These are phyloP conservation scores for Aspergillus sp. DNA, from an alignment of 2,329 filamentous ascomycete species.

Conservation along the genomic window DNA sequence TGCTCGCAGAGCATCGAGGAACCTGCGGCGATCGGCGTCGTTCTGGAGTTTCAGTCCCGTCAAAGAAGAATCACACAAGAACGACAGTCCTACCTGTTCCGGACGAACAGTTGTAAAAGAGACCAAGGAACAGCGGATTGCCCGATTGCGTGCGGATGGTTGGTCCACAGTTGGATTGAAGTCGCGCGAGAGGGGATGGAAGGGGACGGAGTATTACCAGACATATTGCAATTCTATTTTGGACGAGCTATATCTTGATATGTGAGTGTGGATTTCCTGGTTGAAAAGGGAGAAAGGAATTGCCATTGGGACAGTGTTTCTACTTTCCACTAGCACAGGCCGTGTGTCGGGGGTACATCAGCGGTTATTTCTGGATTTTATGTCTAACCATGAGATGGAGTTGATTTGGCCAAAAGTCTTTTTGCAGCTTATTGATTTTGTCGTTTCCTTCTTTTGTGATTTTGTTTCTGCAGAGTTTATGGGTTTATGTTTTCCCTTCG, in stretches of 20 bases:
- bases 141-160: constrained; percentile 27
- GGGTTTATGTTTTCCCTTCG: too few species aligned
- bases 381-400: too few species aligned
- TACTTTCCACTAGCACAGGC: too few species aligned
- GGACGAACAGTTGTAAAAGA: constrained; percentile 16
- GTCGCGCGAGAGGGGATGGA: constrained; percentile 28
- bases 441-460: too few species aligned
- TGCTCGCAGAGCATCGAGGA: constrained; percentile 18
- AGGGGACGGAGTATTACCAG: constrained; percentile 33
- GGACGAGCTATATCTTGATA: constrained; percentile 29
- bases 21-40: constrained; percentile 25
- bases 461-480: too few species aligned
- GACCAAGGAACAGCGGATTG: constrained; percentile 29
- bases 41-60: constrained; percentile 37
- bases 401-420: too few species aligned
- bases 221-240: constrained; percentile 31
- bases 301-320: too few species aligned
- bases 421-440: too few species aligned
- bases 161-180: constrained; percentile 36
- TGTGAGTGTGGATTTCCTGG: constrained; percentile 1
- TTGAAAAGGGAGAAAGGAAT: too few species aligned
- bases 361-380: too few species aligned
- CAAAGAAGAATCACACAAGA: constrained; percentile 8
- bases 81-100: constrained; percentile 1
- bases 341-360: too few species aligned